Evolutionary conservation across 1,139 yeast species (phyloP).

Genomic region (Suhomyces terraborum): DNA sequence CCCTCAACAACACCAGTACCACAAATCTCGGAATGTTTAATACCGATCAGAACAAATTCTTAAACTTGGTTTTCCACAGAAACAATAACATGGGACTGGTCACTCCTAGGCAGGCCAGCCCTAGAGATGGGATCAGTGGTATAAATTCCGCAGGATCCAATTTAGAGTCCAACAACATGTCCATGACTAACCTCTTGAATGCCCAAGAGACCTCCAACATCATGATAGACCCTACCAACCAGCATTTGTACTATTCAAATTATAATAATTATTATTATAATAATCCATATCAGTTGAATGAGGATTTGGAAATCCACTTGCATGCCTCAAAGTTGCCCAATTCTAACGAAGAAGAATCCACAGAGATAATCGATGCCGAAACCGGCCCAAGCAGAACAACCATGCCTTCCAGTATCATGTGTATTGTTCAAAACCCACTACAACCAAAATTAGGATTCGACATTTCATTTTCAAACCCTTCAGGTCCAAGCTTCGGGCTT

Average conservation of each 20-base stretch:
- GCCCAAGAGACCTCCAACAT: conserved; percentile 23
- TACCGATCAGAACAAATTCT: conserved; percentile 40
- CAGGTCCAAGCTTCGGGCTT: conserved; percentile 40
- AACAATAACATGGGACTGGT: conserved; percentile 19
- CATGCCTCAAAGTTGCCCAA: conserved; percentile 37
- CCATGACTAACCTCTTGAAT: conserved; percentile 26
- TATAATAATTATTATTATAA: conserved; percentile 46
- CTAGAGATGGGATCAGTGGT: conserved; percentile 6
- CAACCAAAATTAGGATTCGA: conserved; percentile 48
- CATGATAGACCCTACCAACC: conserved; percentile 39
- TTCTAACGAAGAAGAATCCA: conserved; percentile 30
- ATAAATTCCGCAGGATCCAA: not conserved
- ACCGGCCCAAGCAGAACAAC: conserved; percentile 35
- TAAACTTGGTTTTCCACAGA: conserved; percentile 56
- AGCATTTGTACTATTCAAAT: conserved; percentile 42
- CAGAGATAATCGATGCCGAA: conserved; percentile 43
- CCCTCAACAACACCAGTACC: conserved; percentile 7
- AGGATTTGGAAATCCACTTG: conserved; percentile 46
- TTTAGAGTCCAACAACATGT: conserved; percentile 18
- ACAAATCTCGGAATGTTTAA: conserved; percentile 10
- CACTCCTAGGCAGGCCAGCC: conserved; percentile 5
- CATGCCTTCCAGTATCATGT: conserved; percentile 51
- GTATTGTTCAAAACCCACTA: conserved; percentile 46
- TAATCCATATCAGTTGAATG: conserved; percentile 46
- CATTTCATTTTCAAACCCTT: conserved; percentile 29